A percentile compares a stretch with the other conserved stretches of the same genome.
Conservation (phyloP, 768 basidiomycete genomes). For the Amanita muscaria region DNA sequence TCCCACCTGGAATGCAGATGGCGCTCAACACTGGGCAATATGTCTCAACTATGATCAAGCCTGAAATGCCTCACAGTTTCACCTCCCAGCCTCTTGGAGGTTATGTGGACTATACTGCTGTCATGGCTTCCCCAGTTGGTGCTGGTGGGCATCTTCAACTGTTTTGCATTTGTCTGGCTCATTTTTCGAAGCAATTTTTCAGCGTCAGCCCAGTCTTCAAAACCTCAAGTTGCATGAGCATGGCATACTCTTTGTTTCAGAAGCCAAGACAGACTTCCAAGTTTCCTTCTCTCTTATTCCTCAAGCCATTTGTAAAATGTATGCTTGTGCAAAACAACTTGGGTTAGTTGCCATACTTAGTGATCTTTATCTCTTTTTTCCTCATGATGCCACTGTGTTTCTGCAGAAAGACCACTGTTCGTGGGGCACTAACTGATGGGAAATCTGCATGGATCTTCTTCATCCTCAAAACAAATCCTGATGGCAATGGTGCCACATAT, state of each 20-base stretch:
- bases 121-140: constrained; percentile 1
- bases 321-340: constrained; percentile 14
- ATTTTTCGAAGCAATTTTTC: not conserved
- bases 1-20: not conserved
- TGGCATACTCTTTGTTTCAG: constrained; percentile 12
- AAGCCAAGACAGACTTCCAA: constrained; percentile 13
- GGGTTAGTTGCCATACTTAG: constrained; percentile 8
- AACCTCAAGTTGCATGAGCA: not conserved
- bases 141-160: constrained; percentile 7
- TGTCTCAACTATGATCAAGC: constrained; percentile 6
- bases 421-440: constrained; percentile 14
- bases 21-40: constrained; percentile 11
- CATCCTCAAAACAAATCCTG: constrained; percentile 11
- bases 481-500: constrained; percentile 13
- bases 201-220: not conserved
- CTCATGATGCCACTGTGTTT: not conserved
- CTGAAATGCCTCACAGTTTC: no score
- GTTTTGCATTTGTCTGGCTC: not conserved
- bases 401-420: constrained; percentile 12
- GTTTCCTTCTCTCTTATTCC: constrained; percentile 7
- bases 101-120: constrained; percentile 13
- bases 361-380: not conserved
- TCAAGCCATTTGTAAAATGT: constrained; percentile 14
- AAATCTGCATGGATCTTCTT: constrained; percentile 17
- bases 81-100: no score